These are phyloP conservation scores for Cicer chorassanicum DNA, from an alignment of 306 rosid species.

Conservation along the genomic window DNA sequence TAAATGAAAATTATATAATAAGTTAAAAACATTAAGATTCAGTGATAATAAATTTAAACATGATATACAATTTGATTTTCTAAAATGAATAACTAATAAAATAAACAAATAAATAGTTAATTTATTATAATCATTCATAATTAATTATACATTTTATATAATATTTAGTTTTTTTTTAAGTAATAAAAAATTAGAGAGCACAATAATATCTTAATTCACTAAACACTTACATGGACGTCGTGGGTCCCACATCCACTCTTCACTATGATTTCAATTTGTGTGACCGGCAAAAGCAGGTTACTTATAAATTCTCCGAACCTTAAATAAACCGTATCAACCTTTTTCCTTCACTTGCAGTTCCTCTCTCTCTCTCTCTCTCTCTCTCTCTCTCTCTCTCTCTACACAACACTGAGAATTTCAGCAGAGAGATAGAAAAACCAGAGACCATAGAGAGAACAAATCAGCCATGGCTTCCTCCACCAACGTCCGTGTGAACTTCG, in stretches of 20 bases:
- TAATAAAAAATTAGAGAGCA: no score
- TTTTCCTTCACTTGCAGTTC: slow-evolving; percentile 15
- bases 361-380: slow-evolving; percentile 31
- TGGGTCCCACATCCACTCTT: not conserved
- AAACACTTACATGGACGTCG: not conserved
- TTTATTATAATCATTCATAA: no score
- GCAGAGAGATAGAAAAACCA: slow-evolving; percentile 33
- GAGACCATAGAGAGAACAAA: not conserved
- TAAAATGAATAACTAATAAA: no score
- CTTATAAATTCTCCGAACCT: slow-evolving; percentile 16
- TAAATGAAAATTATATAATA: no score
- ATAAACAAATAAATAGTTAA: no score
- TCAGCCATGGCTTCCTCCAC: slow-evolving; percentile 52
- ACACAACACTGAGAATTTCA: not conserved
- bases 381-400: not conserved
- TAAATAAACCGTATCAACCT: slow-evolving; percentile 10
- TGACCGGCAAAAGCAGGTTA: slow-evolving; percentile 40
- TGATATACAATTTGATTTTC: no score
- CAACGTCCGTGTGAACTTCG: slow-evolving; percentile 43
- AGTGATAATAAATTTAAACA: no score
- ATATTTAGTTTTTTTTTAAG: no score
- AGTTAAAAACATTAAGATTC: no score
- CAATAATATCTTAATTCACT: no score
- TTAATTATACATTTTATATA: no score
- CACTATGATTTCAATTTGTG: not conserved